Evolutionary conservation across 257 asterid genomes (phyloP).

Genomic region (Solanum medicagineum): DNA sequence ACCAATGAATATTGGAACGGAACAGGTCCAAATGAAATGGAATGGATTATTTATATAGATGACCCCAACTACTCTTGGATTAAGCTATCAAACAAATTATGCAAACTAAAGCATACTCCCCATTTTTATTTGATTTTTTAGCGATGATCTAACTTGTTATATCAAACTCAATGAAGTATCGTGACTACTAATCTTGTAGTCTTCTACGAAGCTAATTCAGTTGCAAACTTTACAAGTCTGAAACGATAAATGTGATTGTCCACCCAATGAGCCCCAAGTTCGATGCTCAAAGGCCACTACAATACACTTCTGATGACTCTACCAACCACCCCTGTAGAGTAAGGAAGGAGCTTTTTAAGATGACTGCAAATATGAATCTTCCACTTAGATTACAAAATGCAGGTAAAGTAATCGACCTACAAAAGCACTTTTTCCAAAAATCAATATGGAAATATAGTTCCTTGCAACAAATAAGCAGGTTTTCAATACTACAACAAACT

Average conservation of each 20-base stretch:
- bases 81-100: background rate
- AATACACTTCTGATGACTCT: background rate
- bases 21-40: background rate
- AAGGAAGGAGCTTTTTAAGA: background rate
- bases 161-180: background rate
- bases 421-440: background rate
- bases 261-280: background rate
- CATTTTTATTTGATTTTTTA: background rate
- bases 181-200: background rate
- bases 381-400: background rate
- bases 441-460: background rate
- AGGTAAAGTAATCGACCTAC: background rate
- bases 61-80: background rate
- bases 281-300: background rate
- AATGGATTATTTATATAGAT: background rate
- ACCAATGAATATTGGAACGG: background rate
- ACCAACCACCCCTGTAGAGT: background rate
- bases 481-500: background rate
- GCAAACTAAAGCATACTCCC: background rate
- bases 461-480: background rate
- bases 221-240: background rate
- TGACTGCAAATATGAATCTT: background rate
- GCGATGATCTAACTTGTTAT: background rate
- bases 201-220: background rate
- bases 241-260: background rate